Evolutionary conservation across 2,329 filamentous ascomycete genomes (phyloP), one percentile per base, ranked within the genome.

Genomic region (Alternaria postmessia): DNA sequence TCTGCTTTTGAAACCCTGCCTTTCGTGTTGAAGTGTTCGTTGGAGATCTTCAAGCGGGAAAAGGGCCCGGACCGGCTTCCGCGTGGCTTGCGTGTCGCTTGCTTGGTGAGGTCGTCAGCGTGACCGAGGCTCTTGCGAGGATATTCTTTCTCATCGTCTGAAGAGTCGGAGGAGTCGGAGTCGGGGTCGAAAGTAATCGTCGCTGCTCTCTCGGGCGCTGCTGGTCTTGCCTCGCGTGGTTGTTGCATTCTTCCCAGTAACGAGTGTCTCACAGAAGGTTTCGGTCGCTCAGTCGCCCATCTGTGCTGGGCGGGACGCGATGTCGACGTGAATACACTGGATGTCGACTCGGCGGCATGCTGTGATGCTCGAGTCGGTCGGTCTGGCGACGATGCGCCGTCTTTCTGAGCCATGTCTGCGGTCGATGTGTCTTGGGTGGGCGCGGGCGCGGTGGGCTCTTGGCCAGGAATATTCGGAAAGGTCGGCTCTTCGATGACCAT

Each of bases 1-100:
- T 93, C 91, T 47, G 81, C 84, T 75, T 87, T 90, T 3, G 85
- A 88, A 1, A 92, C 85, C 63, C 82, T 87, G 24, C 89, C 89
- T 63, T 84, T 87, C 1, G 88, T 91, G 20, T 81, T 83, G 76
- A 88, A 91, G 51, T 89, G 81, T 4, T 90, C 84, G 66, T 92
- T 90, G 5, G 83, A 83, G 18, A 92, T 81, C 39, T 81, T 81
- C 74, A 92, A 89, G 3, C 81, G 82, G 0, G 84, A 81, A 65
- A 84, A 88, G 3, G 72, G 75, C 0, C 64, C 64, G 0, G 62
- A 51, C 30, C 57, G 63, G n/a, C 44, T 61, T 34, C 58, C 55
- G 46, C 59, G 61, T 42, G 63, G 43, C 36, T 59, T 59, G 32
- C 48, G 57, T 12, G 48, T 30, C 36, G 62, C 42, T 59, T 60